phyloP scores from a whole-genome alignment of 352 stramenopile genomes.

The Pythium biforme region DNA sequence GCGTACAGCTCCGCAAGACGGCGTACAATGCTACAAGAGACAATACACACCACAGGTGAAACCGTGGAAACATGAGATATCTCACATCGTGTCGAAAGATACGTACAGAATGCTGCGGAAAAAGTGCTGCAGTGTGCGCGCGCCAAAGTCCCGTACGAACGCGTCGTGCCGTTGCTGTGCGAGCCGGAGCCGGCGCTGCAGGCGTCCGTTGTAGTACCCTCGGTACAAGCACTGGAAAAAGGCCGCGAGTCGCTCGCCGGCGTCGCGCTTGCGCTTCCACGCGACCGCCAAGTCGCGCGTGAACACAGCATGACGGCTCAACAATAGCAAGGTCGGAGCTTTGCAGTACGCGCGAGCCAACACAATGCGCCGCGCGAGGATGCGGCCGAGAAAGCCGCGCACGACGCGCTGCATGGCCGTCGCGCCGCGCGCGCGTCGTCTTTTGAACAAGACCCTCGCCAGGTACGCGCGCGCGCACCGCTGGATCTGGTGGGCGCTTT shows the following conservation, averaged over 20 bases:
- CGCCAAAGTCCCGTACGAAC: constrained; percentile 40
- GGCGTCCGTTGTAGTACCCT: constrained; percentile 50
- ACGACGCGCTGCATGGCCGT: constrained; percentile 53
- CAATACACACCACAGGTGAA: background rate
- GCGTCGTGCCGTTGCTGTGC: constrained; percentile 31
- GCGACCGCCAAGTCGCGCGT: constrained; percentile 42
- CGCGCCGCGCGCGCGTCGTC: constrained; percentile 38
- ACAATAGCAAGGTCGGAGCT: constrained; percentile 48
- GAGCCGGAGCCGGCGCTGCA: constrained; percentile 39
- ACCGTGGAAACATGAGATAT: background rate
- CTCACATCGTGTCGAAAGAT: background rate
- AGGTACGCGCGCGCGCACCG: constrained; percentile 50
- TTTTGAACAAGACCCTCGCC: constrained; percentile 38
- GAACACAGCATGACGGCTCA: constrained; percentile 51
- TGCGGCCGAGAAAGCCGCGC: constrained; percentile 47
- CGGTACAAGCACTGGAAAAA: constrained; percentile 42
- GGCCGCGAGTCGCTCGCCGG: constrained; percentile 36
- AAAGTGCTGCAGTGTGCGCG: constrained; percentile 65
- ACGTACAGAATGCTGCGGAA: constrained; percentile 76
- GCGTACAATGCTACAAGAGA: constrained; percentile 43
- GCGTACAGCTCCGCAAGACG: constrained; percentile 45
- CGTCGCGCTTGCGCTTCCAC: constrained; percentile 66
- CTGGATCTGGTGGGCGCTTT: constrained; percentile 46
- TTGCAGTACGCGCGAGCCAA: constrained; percentile 40
- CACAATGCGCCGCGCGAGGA: constrained; percentile 33